Percentiles rank a stretch among this genome's conserved stretches.
These are phyloP conservation scores for Colletotrichum coccodes DNA, from an alignment of 2,329 filamentous ascomycete species.

Conservation along the genomic window DNA sequence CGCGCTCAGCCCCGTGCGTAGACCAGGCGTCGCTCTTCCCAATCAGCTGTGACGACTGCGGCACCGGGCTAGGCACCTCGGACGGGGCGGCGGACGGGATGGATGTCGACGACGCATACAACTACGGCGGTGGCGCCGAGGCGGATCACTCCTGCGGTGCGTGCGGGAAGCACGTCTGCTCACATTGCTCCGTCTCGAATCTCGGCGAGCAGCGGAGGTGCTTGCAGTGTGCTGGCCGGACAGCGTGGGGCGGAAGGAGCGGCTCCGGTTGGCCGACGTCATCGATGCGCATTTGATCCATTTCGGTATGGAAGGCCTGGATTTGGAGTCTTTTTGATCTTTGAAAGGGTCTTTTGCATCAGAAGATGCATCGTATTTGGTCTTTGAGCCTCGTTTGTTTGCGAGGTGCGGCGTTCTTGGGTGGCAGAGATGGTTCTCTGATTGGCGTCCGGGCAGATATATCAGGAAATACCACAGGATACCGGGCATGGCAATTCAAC, in stretches of 20 bases:
- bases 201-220: constrained; percentile 65
- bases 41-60: constrained; percentile 65
- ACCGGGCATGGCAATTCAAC: not conserved
- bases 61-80: constrained; percentile 40
- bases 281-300: not conserved
- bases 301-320: not conserved
- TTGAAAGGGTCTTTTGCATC: not conserved
- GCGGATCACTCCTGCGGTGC: constrained; percentile 53
- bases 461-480: constrained; percentile 7
- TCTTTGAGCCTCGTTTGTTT: constrained; percentile 33
- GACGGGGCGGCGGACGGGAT: constrained; percentile 43
- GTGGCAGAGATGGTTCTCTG: not conserved
- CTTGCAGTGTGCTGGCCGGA: constrained; percentile 59
- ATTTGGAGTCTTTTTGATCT: not conserved
- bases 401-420: not conserved
- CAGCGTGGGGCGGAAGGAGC: constrained; percentile 32
- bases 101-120: constrained; percentile 47
- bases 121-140: constrained; percentile 34
- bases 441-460: not conserved
- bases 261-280: constrained; percentile 34
- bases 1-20: constrained; percentile 46
- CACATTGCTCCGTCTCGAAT: constrained; percentile 68
- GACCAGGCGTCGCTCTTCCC: constrained; percentile 68
- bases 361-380: not conserved
- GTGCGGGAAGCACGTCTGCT: constrained; percentile 67